phyloP scores from a whole-genome alignment of 306 rosid genomes.

The Mimosa bimucronata region DNA sequence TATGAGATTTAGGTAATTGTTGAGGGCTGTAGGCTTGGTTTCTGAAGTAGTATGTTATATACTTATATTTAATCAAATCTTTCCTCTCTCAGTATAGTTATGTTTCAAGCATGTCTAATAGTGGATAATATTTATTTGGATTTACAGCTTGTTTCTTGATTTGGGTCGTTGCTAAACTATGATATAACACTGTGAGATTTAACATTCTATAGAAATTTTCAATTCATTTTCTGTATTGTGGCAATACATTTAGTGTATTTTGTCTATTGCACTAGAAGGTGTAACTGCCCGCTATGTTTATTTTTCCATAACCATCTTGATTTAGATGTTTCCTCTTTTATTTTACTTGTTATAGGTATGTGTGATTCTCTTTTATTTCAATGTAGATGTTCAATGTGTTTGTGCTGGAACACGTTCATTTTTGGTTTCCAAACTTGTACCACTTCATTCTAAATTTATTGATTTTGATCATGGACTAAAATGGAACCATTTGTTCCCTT shows the following conservation, averaged over 20 bases:
- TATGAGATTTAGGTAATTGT: too few species aligned
- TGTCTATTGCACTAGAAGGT: background rate
- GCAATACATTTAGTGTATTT: background rate
- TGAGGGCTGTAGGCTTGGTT: background rate
- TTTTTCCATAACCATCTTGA: background rate
- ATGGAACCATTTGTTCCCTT: too few species aligned
- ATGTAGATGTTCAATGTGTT: too few species aligned
- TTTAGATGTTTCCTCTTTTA: background rate
- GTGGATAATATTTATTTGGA: background rate
- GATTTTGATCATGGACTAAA: too few species aligned
- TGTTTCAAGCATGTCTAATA: background rate
- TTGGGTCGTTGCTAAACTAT: conserved; percentile 14
- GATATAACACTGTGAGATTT: background rate
- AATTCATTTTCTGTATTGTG: background rate
- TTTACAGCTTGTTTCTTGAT: background rate
- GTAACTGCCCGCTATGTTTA: background rate
- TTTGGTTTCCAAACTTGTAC: too few species aligned
- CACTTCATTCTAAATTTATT: too few species aligned
- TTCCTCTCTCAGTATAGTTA: background rate
- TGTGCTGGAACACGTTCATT: too few species aligned
- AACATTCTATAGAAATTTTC: background rate
- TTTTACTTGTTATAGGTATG: background rate
- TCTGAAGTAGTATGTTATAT: background rate
- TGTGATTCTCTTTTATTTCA: conserved; percentile 15
- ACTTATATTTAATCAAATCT: background rate